These are phyloP conservation scores for Pythium insidiosum DNA, from an alignment of 352 stramenopile genomes.

Conservation along the genomic window DNA sequence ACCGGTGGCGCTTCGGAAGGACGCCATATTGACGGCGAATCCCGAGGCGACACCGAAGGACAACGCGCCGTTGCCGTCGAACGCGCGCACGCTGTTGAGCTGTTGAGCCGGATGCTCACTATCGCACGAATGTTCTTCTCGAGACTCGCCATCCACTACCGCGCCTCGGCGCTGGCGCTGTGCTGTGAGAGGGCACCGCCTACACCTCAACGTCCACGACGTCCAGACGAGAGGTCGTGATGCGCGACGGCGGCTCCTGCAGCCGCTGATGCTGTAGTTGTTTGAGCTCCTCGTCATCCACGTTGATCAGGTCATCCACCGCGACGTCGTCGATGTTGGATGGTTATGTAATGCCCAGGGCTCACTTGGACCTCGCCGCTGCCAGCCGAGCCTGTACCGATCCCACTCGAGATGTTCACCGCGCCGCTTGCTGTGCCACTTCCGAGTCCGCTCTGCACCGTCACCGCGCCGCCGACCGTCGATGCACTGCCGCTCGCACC, in stretches of 20 bases:
- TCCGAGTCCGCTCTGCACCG: too few species aligned
- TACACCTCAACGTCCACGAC: constrained; percentile 29
- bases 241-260: background rate
- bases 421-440: too few species aligned
- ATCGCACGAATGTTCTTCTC: constrained; percentile 73
- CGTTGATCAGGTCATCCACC: constrained; percentile 7
- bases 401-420: too few species aligned
- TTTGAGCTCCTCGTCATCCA: constrained; percentile 18
- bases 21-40: constrained; percentile 89
- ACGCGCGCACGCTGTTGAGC: constrained; percentile 80
- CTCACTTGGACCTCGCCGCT: too few species aligned
- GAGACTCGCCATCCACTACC: constrained; percentile 62
- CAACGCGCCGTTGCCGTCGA: constrained; percentile 83
- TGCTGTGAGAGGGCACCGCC: constrained; percentile 6
- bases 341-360: too few species aligned
- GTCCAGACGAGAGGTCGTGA: constrained; percentile 19
- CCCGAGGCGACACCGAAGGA: constrained; percentile 86
- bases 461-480: too few species aligned
- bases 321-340: too few species aligned
- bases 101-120: constrained; percentile 82
- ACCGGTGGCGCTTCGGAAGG: constrained; percentile 88
- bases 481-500: too few species aligned
- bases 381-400: too few species aligned
- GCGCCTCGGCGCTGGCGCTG: constrained; percentile 36
- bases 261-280: background rate